Percentiles rank a stretch among this genome's conserved stretches.
Conservation (phyloP, 805 yeast species). For the Tetrapisispora phaffii region DNA sequence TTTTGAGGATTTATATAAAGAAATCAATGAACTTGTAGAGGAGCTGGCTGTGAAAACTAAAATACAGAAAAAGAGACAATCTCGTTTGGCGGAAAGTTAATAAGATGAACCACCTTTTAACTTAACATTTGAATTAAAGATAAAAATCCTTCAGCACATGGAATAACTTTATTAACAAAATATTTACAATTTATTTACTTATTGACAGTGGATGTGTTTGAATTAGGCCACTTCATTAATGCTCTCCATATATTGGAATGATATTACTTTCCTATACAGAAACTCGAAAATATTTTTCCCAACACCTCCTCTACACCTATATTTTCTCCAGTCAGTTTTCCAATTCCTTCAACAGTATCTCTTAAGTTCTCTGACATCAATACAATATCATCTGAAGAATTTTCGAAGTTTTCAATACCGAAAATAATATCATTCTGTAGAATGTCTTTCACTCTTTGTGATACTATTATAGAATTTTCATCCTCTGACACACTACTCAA, state of each 20-base stretch:
- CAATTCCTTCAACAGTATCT: conserved; percentile 75
- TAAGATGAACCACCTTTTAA: no score
- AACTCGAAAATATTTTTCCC: conserved; percentile 82
- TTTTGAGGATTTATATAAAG: conserved; percentile 40
- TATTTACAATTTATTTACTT: not conserved
- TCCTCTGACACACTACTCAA: conserved; percentile 39
- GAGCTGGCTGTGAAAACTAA: conserved; percentile 42
- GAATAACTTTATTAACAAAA: no score
- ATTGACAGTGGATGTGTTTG: not conserved
- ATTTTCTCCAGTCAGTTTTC: conserved; percentile 82
- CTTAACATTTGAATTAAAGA: not conserved
- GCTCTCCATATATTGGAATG: no score
- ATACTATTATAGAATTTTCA: conserved; percentile 60
- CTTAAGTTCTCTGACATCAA: conserved; percentile 69
- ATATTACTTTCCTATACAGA: conserved; percentile 86
- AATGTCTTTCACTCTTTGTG: conserved; percentile 68
- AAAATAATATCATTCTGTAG: conserved; percentile 63
- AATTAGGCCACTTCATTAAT: not conserved
- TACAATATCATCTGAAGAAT: conserved; percentile 54
- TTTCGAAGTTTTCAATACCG: conserved; percentile 58
- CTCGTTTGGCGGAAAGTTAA: conserved; percentile 2
- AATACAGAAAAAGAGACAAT: conserved; percentile 13
- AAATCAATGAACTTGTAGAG: conserved; percentile 52
- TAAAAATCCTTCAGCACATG: not conserved
- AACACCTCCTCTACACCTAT: conserved; percentile 84